Evolutionary conservation across 345 rosid genomes (phyloP), one percentile per base, ranked within the genome.

Genomic region (Salix suchowensis): DNA sequence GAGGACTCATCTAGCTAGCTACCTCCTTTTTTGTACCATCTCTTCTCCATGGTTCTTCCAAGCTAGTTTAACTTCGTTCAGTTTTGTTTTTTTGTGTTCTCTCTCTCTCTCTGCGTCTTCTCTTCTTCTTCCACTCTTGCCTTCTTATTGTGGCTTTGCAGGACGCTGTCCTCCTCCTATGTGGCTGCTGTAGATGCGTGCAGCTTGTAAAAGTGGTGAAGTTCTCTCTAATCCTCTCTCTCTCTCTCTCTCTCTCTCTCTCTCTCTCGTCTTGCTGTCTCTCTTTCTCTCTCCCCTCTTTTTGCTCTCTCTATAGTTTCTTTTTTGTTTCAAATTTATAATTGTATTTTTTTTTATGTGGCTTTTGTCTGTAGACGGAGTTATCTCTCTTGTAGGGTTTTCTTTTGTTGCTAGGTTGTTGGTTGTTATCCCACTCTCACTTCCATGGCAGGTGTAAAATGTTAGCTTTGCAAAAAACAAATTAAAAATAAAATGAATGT

Each of bases 161-260:
- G 75, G 28, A 64, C 74, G 76, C 67, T 80, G 84, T 67, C 68
- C 77, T 74, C 75, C 88, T 79, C 74, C 61, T 80, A 69, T 76
- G 80, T 78, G 44, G 58, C 77, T 83, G 83, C 84, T 85, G 81
- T 83, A 88, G 92, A 89, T 87, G 92, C 90, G 89, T 86, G 92
- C 92, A 84, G 87, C 85, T 81, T 88, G 81, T 82, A 90, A 87
- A 91, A 89, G 85, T 80, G 76, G 83, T 77, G 78, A 87, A 83
- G 88, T 82, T 65, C 81, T 34, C 60, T 50, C 46, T 61, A 64
- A 68, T 37, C 44, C 77, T 37, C 46, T 1, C 13, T 1, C n/a
- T 76, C 74, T 24, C 24, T 1, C n/a, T 76, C 44, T 28, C 11
- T 40, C 3, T 39, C 54, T 58, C n/a, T 52, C 77, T 37, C 46